phyloP scores from a whole-genome alignment of 345 rosid genomes.

The Turnera subulata region DNA sequence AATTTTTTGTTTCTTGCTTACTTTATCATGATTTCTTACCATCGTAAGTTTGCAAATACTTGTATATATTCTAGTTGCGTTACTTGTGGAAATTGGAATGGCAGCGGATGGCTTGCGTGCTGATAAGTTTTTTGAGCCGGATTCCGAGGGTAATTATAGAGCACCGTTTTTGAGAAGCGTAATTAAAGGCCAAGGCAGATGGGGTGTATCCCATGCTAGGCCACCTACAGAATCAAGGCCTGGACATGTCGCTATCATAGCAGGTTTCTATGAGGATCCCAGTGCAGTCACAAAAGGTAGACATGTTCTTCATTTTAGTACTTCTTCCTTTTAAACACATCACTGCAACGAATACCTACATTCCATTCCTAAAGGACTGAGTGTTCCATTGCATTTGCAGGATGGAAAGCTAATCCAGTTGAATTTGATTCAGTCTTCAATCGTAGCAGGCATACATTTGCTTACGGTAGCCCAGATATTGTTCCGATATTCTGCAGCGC shows the following conservation, averaged over 20 bases:
- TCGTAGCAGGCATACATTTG: slow-evolving; percentile 71
- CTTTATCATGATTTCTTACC: neutral
- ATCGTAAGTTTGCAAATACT: neutral
- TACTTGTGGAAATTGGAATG: neutral
- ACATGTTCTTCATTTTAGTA: neutral
- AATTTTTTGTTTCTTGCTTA: neutral
- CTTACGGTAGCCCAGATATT: slow-evolving; percentile 94
- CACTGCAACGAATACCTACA: neutral
- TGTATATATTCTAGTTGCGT: neutral
- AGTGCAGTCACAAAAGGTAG: slow-evolving; percentile 93
- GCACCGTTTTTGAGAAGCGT: slow-evolving; percentile 86
- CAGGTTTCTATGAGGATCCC: slow-evolving; percentile 98
- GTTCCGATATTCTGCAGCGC: slow-evolving; percentile 91
- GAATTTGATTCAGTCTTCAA: slow-evolving; percentile 95
- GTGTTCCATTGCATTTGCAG: slow-evolving; percentile 37
- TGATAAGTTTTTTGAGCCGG: slow-evolving; percentile 94
- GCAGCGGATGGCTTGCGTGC: slow-evolving; percentile 98
- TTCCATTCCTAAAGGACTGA: slow-evolving; percentile 6
- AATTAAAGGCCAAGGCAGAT: slow-evolving; percentile 69
- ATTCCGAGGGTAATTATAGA: slow-evolving; percentile 59
- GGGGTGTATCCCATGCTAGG: slow-evolving; percentile 99
- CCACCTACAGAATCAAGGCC: slow-evolving; percentile 98
- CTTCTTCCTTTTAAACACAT: too few species aligned
- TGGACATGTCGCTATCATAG: slow-evolving; percentile 91
- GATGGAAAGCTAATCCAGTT: slow-evolving; percentile 98